Conservation (phyloP, 345 rosid genomes). For the Geranium rotundifolium region DNA sequence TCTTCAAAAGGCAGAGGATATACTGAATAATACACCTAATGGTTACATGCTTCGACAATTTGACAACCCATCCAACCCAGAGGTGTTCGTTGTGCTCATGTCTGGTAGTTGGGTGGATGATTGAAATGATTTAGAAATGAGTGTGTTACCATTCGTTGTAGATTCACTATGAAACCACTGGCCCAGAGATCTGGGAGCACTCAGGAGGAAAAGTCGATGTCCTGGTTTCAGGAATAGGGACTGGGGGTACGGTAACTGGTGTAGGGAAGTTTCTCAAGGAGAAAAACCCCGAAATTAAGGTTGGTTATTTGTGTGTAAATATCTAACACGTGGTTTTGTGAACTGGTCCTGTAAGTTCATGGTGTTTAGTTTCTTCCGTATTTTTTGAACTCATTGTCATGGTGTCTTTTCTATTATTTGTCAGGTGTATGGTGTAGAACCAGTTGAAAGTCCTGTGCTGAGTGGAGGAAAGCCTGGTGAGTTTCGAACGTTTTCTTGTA, state of each 20-base stretch:
- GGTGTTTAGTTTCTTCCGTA: not conserved
- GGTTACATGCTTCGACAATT: constrained; percentile 35
- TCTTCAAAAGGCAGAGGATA: constrained; percentile 41
- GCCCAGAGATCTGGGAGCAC: constrained; percentile 31
- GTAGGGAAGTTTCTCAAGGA: constrained; percentile 55
- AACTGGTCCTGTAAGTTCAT: not conserved
- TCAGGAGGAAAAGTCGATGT: constrained; percentile 40
- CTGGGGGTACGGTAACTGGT: constrained; percentile 62
- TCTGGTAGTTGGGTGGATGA: not conserved
- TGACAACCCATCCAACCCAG: constrained; percentile 59
- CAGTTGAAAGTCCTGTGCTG: constrained; percentile 43
- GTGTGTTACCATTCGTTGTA: constrained; percentile 6
- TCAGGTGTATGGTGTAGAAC: constrained; percentile 48
- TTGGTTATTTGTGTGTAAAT: constrained; percentile 10
- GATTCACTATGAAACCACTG: constrained; percentile 59
- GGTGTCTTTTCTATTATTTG: constrained; percentile 6
- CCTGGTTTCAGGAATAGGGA: constrained; percentile 40
- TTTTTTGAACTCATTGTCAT: not conserved
- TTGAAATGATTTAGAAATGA: constrained; percentile 1
- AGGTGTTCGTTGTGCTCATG: constrained; percentile 21
- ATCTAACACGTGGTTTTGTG: not conserved
- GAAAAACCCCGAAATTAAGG: constrained; percentile 58
- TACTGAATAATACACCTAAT: constrained; percentile 41
- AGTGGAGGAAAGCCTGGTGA: constrained; percentile 50
- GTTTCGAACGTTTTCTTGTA: constrained; percentile 1